Conservation (phyloP, 1,284 basidiomycete species). For the Ustilago loliicola region DNA sequence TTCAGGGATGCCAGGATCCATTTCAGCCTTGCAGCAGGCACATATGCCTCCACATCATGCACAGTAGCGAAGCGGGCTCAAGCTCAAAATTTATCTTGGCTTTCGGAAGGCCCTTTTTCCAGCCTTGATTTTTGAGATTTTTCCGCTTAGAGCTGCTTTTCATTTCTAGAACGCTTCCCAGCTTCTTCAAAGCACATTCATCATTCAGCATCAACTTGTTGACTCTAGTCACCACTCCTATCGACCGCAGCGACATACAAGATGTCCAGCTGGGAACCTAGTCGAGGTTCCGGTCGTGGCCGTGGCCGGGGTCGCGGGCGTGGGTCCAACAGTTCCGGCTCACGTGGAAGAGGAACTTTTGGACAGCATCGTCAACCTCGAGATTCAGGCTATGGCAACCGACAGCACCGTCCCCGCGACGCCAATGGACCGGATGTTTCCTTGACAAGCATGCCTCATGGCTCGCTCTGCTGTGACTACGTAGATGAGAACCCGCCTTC, state of each 20-base stretch:
- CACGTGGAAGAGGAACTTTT: constrained; percentile 28
- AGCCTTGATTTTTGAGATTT: constrained; percentile 1
- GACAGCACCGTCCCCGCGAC: constrained; percentile 9
- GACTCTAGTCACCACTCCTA: background rate
- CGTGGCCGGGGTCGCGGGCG: constrained; percentile 23
- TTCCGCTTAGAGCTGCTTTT: background rate
- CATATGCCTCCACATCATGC: constrained; percentile 10
- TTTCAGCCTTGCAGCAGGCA: background rate
- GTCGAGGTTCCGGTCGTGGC: constrained; percentile 16
- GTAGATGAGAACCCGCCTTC: constrained; percentile 42
- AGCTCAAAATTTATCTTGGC: constrained; percentile 14
- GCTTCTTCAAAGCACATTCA: background rate
- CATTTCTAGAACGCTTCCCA: background rate
- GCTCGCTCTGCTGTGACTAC: constrained; percentile 41
- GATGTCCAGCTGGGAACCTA: constrained; percentile 21
- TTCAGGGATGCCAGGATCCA: background rate
- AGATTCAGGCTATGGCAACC: constrained; percentile 35
- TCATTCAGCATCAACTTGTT: background rate
- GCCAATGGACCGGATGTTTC: background rate
- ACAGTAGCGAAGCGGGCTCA: background rate
- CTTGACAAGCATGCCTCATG: constrained; percentile 6
- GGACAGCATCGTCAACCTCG: constrained; percentile 39
- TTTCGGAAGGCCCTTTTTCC: constrained; percentile 39
- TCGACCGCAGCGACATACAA: background rate
- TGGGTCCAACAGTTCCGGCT: constrained; percentile 5